Conservation (phyloP, 139 green algal species). For the Pseudopediastrum boryanum region DNA sequence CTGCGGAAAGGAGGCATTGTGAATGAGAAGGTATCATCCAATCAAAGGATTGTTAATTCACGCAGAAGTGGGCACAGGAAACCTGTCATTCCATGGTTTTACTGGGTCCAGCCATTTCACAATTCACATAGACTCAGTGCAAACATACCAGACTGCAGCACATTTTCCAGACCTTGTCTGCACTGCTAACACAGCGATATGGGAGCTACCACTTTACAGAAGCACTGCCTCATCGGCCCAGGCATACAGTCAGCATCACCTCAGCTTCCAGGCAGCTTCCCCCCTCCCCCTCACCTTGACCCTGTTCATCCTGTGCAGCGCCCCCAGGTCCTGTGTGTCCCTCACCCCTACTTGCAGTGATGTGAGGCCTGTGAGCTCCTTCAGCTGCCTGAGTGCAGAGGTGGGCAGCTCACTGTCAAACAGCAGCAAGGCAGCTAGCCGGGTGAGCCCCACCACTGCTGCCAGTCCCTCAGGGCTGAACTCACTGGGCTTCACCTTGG, state of each 20-base stretch:
- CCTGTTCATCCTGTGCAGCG: too few relatives aligned
- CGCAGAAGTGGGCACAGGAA: not conserved
- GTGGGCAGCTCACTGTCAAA: slow-evolving; percentile 22
- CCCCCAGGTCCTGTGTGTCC: not conserved
- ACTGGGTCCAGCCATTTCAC: not conserved
- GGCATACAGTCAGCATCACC: not conserved
- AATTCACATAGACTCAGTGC: not conserved
- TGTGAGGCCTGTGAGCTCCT: not conserved
- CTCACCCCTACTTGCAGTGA: not conserved
- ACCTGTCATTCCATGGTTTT: not conserved
- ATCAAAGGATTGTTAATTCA: not conserved
- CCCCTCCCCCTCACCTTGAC: too few relatives aligned
- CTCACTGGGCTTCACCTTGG: not conserved
- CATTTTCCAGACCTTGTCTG: not conserved
- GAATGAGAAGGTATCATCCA: not conserved
- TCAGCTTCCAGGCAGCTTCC: too few relatives aligned
- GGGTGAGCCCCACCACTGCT: not conserved
- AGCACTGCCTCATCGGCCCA: not conserved
- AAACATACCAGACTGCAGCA: not conserved
- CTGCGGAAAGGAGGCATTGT: not conserved
- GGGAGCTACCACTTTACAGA: not conserved
- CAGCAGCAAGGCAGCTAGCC: not conserved
- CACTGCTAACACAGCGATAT: not conserved
- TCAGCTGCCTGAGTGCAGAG: not conserved
- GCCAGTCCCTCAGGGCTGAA: not conserved